Evolutionary conservation across 305 asterid genomes (phyloP).

Genomic region (Rubia occidens): DNA sequence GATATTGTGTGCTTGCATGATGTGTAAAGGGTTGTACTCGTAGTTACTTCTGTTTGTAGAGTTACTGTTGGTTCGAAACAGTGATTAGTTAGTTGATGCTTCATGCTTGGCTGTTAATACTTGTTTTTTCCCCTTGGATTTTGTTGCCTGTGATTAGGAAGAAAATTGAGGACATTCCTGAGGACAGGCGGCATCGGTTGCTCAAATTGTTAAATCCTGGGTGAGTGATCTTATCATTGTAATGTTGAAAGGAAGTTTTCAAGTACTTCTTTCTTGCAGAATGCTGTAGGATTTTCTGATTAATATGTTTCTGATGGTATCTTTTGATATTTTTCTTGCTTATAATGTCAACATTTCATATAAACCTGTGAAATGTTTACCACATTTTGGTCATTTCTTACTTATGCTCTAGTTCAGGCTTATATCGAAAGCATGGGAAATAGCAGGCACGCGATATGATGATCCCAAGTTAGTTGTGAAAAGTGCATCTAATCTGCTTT

Average conservation of each 20-base stretch:
- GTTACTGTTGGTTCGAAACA: neutral
- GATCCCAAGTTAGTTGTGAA: constrained; percentile 55
- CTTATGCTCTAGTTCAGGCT: constrained; percentile 38
- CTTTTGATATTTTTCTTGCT: neutral
- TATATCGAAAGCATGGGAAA: constrained; percentile 67
- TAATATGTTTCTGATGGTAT: neutral
- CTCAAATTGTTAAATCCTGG: constrained; percentile 50
- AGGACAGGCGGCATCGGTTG: constrained; percentile 58
- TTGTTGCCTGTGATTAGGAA: constrained; percentile 42
- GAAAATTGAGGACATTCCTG: constrained; percentile 73
- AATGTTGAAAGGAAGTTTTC: neutral
- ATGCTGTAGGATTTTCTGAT: neutral
- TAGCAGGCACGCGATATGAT: constrained; percentile 60
- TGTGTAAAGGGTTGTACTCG: neutral
- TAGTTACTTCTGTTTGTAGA: neutral
- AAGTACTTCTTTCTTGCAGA: neutral
- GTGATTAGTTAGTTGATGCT: neutral
- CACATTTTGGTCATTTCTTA: neutral
- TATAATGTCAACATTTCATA: neutral
- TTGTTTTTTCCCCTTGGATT: neutral
- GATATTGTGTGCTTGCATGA: neutral
- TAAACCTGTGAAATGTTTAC: neutral
- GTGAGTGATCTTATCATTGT: constrained; percentile 17
- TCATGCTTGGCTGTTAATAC: neutral
- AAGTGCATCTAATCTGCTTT: constrained; percentile 47